Evolutionary conservation across 345 rosid genomes (phyloP), one percentile per base, ranked within the genome.

Genomic region (Anastatica hierochuntica): DNA sequence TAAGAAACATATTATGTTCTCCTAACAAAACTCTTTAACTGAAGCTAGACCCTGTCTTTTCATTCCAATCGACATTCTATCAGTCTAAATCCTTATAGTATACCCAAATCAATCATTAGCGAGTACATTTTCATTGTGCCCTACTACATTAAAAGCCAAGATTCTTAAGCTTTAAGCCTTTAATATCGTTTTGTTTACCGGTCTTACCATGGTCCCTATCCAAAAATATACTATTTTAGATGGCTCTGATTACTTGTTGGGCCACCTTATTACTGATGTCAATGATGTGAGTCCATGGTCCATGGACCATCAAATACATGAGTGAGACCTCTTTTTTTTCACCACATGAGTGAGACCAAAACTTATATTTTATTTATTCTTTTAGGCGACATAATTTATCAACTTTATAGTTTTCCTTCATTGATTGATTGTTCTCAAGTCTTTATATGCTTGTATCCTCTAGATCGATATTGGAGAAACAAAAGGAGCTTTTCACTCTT

Each of bases 171-270:
- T n/a, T n/a, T n/a, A n/a, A n/a, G n/a, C n/a, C n/a, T n/a, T n/a
- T n/a, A n/a, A n/a, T n/a, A n/a, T n/a, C n/a, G n/a, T n/a, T n/a
- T n/a, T n/a, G n/a, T n/a, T n/a, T n/a, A n/a, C 19, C 24, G 14
- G 17, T 46, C 47, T 47, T 58, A 55, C 55, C 47, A 13, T 50
- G 58, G 66, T 31, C 58, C 58, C 7, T 33, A 6, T 2, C 15
- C 17, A 53, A 17, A 14, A 26, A 27, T 7, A 17, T 14, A 17
- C 20, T n/a, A 9, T 23, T 12, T 43, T 51, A 2, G 2, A 26
- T 62, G 51, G 16, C 15, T 62, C 51, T 49, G 38, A 34, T 34
- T 17, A 36, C 33, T 53, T 11, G 20, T 29, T 63, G 68, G 68
- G 55, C 61, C 55, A 53, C 41, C 10, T 13, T 51, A 43, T 18